Conservation (phyloP, 108 stramenopile genomes). For the Parmales sp. region DNA sequence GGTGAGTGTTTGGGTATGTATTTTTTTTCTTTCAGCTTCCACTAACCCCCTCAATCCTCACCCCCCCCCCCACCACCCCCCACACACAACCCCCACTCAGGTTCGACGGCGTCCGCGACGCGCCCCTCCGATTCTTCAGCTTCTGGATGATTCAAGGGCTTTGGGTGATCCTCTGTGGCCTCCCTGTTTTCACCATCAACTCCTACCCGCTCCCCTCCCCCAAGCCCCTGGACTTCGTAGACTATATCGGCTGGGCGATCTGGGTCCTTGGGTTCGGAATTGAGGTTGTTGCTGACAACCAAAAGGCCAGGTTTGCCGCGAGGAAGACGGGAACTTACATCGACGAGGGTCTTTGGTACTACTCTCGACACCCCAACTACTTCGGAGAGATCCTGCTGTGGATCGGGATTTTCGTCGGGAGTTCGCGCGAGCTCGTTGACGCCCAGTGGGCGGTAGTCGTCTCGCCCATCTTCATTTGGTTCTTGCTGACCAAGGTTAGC, state of each 20-base stretch:
- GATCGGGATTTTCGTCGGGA: slow-evolving; percentile 2
- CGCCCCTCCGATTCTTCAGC: slow-evolving; percentile 12
- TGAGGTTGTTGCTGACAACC: slow-evolving; percentile 18
- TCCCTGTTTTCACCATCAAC: slow-evolving; percentile 15
- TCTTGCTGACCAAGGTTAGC: slow-evolving; percentile 11
- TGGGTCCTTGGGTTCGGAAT: slow-evolving; percentile 15
- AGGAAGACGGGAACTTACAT: slow-evolving; percentile 13
- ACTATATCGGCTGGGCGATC: neutral
- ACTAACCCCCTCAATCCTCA: neutral
- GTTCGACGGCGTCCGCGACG: slow-evolving; percentile 14
- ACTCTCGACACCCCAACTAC: slow-evolving; percentile 25
- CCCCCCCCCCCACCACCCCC: neutral
- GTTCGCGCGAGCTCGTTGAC: neutral
- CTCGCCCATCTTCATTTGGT: slow-evolving; percentile 14
- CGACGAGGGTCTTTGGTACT: slow-evolving; percentile 15
- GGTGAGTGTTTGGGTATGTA: neutral
- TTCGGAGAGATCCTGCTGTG: slow-evolving; percentile 20
- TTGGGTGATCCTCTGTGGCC: slow-evolving; percentile 14
- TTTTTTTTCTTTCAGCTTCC: neutral
- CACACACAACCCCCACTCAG: neutral
- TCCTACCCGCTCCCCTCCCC: neutral
- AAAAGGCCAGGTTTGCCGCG: slow-evolving; percentile 7
- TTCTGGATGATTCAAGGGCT: slow-evolving; percentile 19
- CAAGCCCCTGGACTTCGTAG: neutral
- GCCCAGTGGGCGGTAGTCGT: slow-evolving; percentile 5